Percentiles rank a stretch among this genome's conserved stretches.
These are phyloP conservation scores for Zasmidium angulare DNA, from an alignment of 2,329 filamentous ascomycete species.

Conservation along the genomic window DNA sequence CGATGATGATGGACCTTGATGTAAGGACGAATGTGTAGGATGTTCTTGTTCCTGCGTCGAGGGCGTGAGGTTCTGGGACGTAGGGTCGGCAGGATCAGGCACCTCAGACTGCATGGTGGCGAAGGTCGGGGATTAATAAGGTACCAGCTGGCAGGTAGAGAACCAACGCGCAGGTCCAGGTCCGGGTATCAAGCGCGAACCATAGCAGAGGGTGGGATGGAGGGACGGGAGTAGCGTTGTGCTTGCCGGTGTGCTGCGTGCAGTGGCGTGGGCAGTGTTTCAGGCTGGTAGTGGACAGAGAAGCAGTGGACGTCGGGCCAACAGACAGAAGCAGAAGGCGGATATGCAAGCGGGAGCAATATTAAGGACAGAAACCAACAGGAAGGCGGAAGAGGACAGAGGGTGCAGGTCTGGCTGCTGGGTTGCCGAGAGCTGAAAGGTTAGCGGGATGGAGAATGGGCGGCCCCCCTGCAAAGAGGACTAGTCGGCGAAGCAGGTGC, in stretches of 20 bases:
- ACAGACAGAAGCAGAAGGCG: conserved; percentile 3
- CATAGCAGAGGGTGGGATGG: not conserved
- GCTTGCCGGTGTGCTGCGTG: not conserved
- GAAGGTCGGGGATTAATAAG: conserved; percentile 5
- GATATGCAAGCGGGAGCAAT: conserved; percentile 8
- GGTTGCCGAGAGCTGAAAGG: conserved; percentile 1
- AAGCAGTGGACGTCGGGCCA: not conserved
- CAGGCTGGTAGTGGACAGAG: not conserved
- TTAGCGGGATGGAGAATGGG: not conserved
- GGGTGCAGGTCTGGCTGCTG: not conserved
- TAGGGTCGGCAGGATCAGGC: not conserved
- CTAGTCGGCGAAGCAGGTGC: not conserved
- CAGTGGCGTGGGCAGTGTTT: conserved; percentile 1
- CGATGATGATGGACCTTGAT: conserved; percentile 1
- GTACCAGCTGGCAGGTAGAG: conserved; percentile 1
- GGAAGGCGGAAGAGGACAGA: not conserved
- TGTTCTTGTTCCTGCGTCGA: conserved; percentile 1
- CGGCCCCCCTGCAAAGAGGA: not conserved
- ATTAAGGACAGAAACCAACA: conserved; percentile 3
- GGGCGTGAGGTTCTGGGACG: too few relatives aligned
- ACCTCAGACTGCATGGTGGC: conserved; percentile 11
- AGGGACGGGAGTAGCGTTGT: not conserved
- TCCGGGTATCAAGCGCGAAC: not conserved
- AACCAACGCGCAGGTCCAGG: conserved; percentile 1
- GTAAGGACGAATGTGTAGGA: not conserved